A percentile compares a stretch with the other conserved stretches of the same genome.
Evolutionary conservation across 2,329 filamentous ascomycete genomes (phyloP).

Genomic region (Amylocarpus encephaloides): DNA sequence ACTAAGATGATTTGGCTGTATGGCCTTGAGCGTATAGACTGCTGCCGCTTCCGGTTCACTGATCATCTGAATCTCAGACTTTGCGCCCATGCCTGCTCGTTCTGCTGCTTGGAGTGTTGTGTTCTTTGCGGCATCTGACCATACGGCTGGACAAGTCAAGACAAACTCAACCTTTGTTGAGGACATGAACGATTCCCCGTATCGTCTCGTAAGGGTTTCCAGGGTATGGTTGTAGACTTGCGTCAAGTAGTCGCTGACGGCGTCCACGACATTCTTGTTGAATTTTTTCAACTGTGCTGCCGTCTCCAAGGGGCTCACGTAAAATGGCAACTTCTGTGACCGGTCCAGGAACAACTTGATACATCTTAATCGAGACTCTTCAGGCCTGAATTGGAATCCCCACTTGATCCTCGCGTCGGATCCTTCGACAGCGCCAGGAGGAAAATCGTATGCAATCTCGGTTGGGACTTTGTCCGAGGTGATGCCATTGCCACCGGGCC

Average conservation of each 20-base stretch:
- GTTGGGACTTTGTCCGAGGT: conserved; percentile 85
- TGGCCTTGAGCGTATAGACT: conserved; percentile 72
- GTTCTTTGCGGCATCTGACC: conserved; percentile 81
- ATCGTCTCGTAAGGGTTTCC: conserved; percentile 66
- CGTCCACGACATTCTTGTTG: conserved; percentile 72
- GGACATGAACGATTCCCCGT: conserved; percentile 73
- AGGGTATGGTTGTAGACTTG: conserved; percentile 73
- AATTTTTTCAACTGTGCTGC: conserved; percentile 67
- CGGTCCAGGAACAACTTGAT: conserved; percentile 82
- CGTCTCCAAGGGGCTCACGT: conserved; percentile 71
- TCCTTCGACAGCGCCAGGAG: conserved; percentile 34
- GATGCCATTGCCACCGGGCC: conserved; percentile 78
- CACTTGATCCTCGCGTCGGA: conserved; percentile 55
- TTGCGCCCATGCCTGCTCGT: conserved; percentile 68
- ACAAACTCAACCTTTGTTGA: conserved; percentile 73
- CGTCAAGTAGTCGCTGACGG: conserved; percentile 72
- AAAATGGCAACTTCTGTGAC: conserved; percentile 73
- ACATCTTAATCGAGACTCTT: conserved; percentile 68
- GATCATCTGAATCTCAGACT: conserved; percentile 68
- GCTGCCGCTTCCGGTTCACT: conserved; percentile 76
- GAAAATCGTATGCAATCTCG: conserved; percentile 57
- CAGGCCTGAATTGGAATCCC: conserved; percentile 77
- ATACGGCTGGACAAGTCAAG: conserved; percentile 75
- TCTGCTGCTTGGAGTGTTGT: conserved; percentile 73
- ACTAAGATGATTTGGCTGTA: conserved; percentile 67